Base-by-base conservation (phyloP, 306 rosid species). In the Rubus parviflorus region DNA sequence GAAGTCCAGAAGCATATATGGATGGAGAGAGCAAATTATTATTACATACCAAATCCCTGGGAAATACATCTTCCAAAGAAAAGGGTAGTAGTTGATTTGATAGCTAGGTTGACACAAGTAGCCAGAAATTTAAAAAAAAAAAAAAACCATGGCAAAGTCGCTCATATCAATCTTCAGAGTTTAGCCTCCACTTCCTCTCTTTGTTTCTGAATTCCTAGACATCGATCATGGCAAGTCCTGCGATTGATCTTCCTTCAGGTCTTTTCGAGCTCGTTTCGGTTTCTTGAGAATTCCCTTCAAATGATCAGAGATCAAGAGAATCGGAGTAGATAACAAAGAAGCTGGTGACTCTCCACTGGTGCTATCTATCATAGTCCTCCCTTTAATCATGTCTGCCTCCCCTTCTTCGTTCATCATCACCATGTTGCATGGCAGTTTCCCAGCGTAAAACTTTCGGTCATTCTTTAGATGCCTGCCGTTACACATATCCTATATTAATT, bases 321-420 rank as follows among this genome's bases (percentile, higher is more conserved):
- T 40, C 47, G 58, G 70, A 46, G 58, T 61, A 3, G 70, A 66
- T 15, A 57, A 4, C 30, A 23, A 74, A 70, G 75, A 78, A 46
- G 57, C 10, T 17, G 81, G 76, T 3, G 83, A 78, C 16, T 48
- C 81, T 46, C 66, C 66, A 3, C 35, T 17, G 25, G 35, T n/a
- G 75, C 46, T 60, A 25, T 68, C 73, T 7, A 68, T 48, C 74
- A 40, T 63, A 7, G 20, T n/a, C 78, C 47, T 72, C 5, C 85
- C 82, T 47, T 79, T 87, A 37, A 87, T 76, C 75, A 83, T 76
- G 69, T 85, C 90, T 76, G 71, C 78, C 45, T 82, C 81, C 72
- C 89, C 90, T 17, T 81, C 87, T 68, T 81, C 84, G 14, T 82
- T 88, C 80, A 91, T 82, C 84, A 86, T 81, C 76, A 82, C 77